These are phyloP conservation scores for Solanum dulcamara DNA, from an alignment of 257 asterid species.

Conservation along the genomic window DNA sequence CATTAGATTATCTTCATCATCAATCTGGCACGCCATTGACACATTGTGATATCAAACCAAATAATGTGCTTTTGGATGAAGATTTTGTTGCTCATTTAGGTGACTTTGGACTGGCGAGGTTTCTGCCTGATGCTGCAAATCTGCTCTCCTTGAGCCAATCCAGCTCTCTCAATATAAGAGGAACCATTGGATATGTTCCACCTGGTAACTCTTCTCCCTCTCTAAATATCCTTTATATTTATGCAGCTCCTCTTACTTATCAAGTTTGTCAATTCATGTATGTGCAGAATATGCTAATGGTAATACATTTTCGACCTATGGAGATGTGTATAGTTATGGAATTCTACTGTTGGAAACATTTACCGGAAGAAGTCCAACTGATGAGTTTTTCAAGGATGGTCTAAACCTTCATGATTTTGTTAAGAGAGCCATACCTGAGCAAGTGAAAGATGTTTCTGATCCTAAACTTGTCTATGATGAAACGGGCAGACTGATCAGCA, in stretches of 20 bases:
- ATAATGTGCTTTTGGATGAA: constrained; percentile 18
- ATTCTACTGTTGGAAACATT: constrained; percentile 16
- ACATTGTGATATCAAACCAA: constrained; percentile 21
- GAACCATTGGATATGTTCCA: constrained; percentile 7
- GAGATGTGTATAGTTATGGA: constrained; percentile 27
- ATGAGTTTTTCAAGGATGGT: constrained; percentile 8
- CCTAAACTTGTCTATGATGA: constrained; percentile 3
- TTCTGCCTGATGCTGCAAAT: neutral
- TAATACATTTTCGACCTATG: constrained; percentile 7
- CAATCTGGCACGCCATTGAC: constrained; percentile 6
- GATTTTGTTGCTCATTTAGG: constrained; percentile 18
- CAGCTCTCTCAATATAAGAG: neutral
- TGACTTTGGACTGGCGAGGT: constrained; percentile 25
- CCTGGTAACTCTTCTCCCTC: neutral
- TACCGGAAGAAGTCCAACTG: constrained; percentile 20
- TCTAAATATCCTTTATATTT: neutral
- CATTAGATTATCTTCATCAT: constrained; percentile 12
- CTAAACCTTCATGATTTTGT: constrained; percentile 5
- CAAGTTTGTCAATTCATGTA: neutral
- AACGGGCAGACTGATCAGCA: neutral
- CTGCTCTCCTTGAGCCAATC: neutral
- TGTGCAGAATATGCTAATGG: constrained; percentile 23
- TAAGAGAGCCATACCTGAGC: constrained; percentile 9
- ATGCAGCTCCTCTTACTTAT: neutral
- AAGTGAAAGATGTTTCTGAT: constrained; percentile 5